These are phyloP conservation scores for Elsinoe arachidis DNA, from an alignment of 2,329 filamentous ascomycete genomes.

Conservation along the genomic window DNA sequence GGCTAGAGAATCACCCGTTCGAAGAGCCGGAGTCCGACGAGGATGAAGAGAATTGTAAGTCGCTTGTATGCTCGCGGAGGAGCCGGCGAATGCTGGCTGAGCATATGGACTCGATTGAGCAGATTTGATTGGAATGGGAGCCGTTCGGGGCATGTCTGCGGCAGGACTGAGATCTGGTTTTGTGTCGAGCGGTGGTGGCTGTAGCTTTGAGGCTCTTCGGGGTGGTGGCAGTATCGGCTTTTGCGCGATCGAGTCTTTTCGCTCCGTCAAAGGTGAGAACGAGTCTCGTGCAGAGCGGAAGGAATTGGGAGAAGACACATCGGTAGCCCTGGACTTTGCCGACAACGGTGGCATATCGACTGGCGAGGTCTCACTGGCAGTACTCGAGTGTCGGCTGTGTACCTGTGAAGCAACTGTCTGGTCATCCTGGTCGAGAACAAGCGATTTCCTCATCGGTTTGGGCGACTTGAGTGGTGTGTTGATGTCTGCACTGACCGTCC, in stretches of 20 bases:
- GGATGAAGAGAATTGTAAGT: conserved; percentile 28
- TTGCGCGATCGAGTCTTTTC: conserved; percentile 2
- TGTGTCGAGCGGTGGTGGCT: conserved; percentile 26
- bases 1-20: conserved; percentile 57
- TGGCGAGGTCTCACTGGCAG: not conserved
- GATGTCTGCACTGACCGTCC: conserved; percentile 18
- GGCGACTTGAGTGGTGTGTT: conserved; percentile 33
- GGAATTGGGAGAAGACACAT: conserved; percentile 3
- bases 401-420: conserved; percentile 7
- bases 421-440: conserved; percentile 11
- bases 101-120: conserved; percentile 16
- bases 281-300: conserved; percentile 8
- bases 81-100: conserved; percentile 9
- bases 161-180: conserved; percentile 17
- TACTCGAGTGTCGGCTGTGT: not conserved
- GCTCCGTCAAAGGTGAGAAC: conserved; percentile 3
- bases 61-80: conserved; percentile 22
- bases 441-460: conserved; percentile 29
- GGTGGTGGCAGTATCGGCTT: conserved; percentile 31
- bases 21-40: conserved; percentile 35
- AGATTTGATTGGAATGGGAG: conserved; percentile 5
- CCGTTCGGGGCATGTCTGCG: not conserved
- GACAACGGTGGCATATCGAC: not conserved
- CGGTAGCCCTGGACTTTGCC: not conserved
- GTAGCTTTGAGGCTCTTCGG: conserved; percentile 24